These are phyloP conservation scores for Collybiopsis confluens DNA, from an alignment of 768 basidiomycete genomes.

Conservation along the genomic window DNA sequence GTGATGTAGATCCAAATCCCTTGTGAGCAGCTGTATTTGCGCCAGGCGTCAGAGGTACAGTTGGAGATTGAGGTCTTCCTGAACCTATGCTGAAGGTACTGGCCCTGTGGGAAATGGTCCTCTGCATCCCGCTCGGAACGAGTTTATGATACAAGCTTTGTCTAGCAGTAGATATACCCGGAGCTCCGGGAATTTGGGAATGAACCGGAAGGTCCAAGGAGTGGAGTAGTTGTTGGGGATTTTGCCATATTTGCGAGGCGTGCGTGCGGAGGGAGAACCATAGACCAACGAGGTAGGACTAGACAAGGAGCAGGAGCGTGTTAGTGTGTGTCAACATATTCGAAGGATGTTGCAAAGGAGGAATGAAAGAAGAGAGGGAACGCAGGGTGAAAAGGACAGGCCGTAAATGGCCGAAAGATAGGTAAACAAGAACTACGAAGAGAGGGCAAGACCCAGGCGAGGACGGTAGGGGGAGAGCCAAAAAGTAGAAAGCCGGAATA, in stretches of 20 bases:
- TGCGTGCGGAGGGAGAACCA: conserved; percentile 99
- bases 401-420: too few species aligned
- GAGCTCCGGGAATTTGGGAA: conserved; percentile 22
- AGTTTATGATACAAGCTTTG: conserved; percentile 63
- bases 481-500: too few species aligned
- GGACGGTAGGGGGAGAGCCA: too few species aligned
- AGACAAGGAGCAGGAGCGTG: not conserved
- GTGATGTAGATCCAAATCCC: conserved; percentile 28
- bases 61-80: conserved; percentile 36
- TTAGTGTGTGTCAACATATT: not conserved
- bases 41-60: conserved; percentile 25
- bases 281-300: conserved; percentile 96
- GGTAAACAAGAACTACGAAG: not conserved
- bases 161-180: conserved; percentile 18
- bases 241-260: conserved; percentile 98
- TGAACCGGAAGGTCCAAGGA: conserved; percentile 53
- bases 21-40: not conserved
- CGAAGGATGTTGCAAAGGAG: too few species aligned
- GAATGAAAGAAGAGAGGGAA: not conserved
- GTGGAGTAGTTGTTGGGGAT: conserved; percentile 81
- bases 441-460: too few species aligned
- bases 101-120: conserved; percentile 41
- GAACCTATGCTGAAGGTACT: conserved; percentile 35
- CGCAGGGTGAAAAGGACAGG: not conserved
- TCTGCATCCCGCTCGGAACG: conserved; percentile 28